phyloP scores from a whole-genome alignment of 2,329 filamentous ascomycete genomes.

The Epicoccum nigrum region DNA sequence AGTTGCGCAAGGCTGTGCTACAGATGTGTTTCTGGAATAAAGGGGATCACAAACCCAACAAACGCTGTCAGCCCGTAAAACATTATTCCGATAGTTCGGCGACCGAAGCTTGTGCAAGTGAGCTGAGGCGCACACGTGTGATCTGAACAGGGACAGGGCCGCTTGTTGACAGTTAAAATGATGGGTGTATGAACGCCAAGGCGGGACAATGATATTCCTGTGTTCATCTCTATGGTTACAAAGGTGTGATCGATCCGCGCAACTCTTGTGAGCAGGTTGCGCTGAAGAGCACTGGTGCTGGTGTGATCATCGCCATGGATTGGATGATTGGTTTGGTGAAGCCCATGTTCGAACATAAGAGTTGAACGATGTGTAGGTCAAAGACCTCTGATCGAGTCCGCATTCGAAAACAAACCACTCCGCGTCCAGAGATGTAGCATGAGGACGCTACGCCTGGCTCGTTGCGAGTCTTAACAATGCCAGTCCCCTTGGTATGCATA shows the following conservation, averaged over 20 bases:
- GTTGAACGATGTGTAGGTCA: no score
- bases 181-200: neutral
- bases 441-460: no score
- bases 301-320: neutral
- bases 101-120: neutral
- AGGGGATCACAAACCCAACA: slow-evolving; percentile 4
- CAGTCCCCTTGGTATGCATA: no score
- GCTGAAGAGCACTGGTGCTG: neutral
- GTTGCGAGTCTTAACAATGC: no score
- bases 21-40: slow-evolving; percentile 16
- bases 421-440: no score
- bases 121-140: slow-evolving; percentile 3
- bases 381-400: no score
- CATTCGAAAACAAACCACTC: no score
- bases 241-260: neutral
- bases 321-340: neutral
- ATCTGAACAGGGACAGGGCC: neutral
- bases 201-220: neutral
- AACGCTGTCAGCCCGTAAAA: slow-evolving; percentile 4
- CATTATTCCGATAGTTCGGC: slow-evolving; percentile 3
- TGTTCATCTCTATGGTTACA: neutral
- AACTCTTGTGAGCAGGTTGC: neutral
- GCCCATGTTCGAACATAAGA: neutral
- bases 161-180: slow-evolving; percentile 2
- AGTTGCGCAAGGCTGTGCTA: slow-evolving; percentile 20